Evolutionary conservation across 2,329 filamentous ascomycete species (phyloP), one percentile per base, ranked within the genome.

Genomic region (Aspergillus phoenicis): DNA sequence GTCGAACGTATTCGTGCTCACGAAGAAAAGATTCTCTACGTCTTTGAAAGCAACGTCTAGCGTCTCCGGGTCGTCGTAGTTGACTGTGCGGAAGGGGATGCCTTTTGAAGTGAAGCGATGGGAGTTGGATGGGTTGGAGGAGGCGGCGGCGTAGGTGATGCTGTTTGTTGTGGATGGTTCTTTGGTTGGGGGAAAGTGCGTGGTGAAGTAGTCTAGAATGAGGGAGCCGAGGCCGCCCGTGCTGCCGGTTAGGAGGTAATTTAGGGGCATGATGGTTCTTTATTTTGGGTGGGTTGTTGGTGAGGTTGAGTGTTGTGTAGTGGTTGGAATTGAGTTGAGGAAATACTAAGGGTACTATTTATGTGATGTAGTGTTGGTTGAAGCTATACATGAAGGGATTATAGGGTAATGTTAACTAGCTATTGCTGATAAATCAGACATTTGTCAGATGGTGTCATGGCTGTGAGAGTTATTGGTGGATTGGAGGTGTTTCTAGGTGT

Each of bases 1-100:
- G 38, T 83, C 81, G 52, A 82, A 78, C 45, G 79, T 80, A 43
- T 82, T 81, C 22, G 81, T 84, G 4, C 85, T 87, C 20, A 88
- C 81, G 52, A 88, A 82, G 60, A 87, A 82, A 38, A 88, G 72
- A 51, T 81, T 78, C 55, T 85, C 80, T 11, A 86, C 80, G 22
- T 78, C 83, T 7, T 69, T 28, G 58, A 88, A 84, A 0, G 82
- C 83, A 0, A 70, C 60, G 33, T 81, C 75, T 15, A 87, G 75
- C 4, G 80, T 77, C 1, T 72, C 67, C 0, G 78, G 72, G 39
- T 80, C 76, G 43, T 85, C 81, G 70, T 84, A 88, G 63, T 82
- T 78, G 6, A 82, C 83, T 57, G 80, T 72, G 1, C 84, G 83
- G 52, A 85, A 82, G 2, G 76, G 73, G 36, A 84, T 80, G 24